These are phyloP conservation scores for Melanomma pulvis-pyrius DNA, from an alignment of 495 filamentous ascomycete species.

Conservation along the genomic window DNA sequence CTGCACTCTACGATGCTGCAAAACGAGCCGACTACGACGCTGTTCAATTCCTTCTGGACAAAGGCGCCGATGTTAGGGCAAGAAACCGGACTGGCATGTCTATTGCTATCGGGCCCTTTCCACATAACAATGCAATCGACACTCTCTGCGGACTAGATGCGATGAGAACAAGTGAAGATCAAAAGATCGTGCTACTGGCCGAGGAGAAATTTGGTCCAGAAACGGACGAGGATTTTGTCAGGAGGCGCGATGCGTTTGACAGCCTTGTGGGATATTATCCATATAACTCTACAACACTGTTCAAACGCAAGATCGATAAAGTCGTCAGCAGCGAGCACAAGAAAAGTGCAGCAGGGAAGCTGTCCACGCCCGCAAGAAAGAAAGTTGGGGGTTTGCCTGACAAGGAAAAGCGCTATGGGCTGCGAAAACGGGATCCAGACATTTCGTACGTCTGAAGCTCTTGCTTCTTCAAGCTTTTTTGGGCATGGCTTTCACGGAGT, in stretches of 20 bases:
- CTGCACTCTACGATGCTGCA: constrained; percentile 1
- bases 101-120: not conserved
- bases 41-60: constrained; percentile 5
- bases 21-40: constrained; percentile 2
- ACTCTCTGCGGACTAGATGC: constrained; percentile 5
- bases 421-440: constrained; percentile 4
- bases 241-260: constrained; percentile 3
- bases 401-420: not conserved
- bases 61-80: constrained; percentile 1
- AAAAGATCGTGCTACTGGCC: not conserved
- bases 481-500: constrained; percentile 1
- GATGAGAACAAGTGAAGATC: constrained; percentile 2
- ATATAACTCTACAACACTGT: constrained; percentile 4
- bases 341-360: not conserved
- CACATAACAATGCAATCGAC: not conserved
- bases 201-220: constrained; percentile 7
- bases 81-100: constrained; percentile 2
- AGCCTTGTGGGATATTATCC: not conserved
- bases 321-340: not conserved
- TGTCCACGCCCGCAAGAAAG: not conserved
- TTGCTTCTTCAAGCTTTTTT: not conserved
- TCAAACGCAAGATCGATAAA: constrained; percentile 1
- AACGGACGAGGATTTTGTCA: constrained; percentile 1
- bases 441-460: not conserved
- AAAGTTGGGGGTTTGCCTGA: not conserved